A percentile compares a stretch with the other conserved stretches of the same genome.
Evolutionary conservation across 2,329 filamentous ascomycete genomes (phyloP).

Genomic region (Coleophoma cylindrospora): DNA sequence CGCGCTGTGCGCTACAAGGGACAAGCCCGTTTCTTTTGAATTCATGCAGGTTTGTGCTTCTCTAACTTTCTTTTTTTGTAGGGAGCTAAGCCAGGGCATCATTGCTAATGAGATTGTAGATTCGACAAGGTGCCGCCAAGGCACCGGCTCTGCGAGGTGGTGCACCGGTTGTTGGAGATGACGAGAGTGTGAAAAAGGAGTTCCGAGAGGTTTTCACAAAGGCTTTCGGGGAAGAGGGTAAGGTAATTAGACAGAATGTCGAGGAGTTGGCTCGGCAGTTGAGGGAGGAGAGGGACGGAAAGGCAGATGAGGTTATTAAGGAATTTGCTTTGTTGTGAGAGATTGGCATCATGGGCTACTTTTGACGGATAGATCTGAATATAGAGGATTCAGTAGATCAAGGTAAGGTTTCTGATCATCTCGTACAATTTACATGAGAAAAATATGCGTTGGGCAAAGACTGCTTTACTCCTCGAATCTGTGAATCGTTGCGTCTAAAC

Average conservation of each 20-base stretch:
- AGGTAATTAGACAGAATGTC: slow-evolving; percentile 2
- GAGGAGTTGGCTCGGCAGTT: not conserved
- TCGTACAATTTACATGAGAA: no score
- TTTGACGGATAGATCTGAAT: not conserved
- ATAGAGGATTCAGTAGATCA: not conserved
- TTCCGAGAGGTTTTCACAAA: slow-evolving; percentile 3
- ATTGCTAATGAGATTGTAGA: not conserved
- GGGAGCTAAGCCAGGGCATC: not conserved
- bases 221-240: not conserved
- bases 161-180: not conserved
- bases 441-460: no score
- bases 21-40: slow-evolving; percentile 3
- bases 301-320: slow-evolving; percentile 2
- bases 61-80: not conserved
- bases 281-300: slow-evolving; percentile 3
- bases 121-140: not conserved
- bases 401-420: no score
- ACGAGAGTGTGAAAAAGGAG: slow-evolving; percentile 3
- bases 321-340: slow-evolving; percentile 1
- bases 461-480: no score
- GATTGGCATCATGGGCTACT: not conserved
- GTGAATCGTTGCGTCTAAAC: no score
- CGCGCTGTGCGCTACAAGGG: slow-evolving; percentile 1
- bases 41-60: slow-evolving; percentile 1
- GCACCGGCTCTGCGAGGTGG: slow-evolving; percentile 2